Base-by-base conservation (phyloP, 768 basidiomycete species). In the Mrakia frigida region DNA sequence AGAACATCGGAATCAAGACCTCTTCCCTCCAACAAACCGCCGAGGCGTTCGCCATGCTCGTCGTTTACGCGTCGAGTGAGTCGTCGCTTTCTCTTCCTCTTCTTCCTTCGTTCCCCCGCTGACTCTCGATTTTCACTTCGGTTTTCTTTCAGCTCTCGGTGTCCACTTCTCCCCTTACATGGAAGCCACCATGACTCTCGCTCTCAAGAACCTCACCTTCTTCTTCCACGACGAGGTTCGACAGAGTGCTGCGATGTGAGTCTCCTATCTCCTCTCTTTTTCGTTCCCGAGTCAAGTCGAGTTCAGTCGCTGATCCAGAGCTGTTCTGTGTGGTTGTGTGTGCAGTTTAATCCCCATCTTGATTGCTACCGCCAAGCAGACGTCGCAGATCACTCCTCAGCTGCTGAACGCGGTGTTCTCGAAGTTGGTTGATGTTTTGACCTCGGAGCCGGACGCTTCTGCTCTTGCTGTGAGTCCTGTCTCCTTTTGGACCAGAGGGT, bases 141-240 rank as follows among this genome's bases (percentile, higher is more conserved):
- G 3, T 59, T 39, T 6, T 16, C 16, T 6, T 63, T 0, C 70
- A 77, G 76, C 90, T 6, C 86, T 93, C 0, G 87, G 88, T 0
- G 84, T 87, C 0, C 85, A 86, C 3, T 92, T 92, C 79, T 89
- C 88, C 0, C 91, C 91, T 0, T 93, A 91, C 80, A 84, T 93
- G 2, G 81, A 88, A 35, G 91, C 90, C 80, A 87, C 87, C 14
- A 85, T 94, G 5, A 90, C 91, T 80, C 87, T 93, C 4, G 87
- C 90, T 2, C 83, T 93, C 1, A 91, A 90, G 0, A 88, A 88
- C 2, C 81, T 94, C 65, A 84, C 87, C 60, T 93, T 92, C 80
- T 90, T 89, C 81, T 92, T 92, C 83, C 92, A 93, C 79, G 92
- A 93, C 74, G 91, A 92, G 1, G 92, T 94, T 0, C 82, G 92